Conservation (phyloP, 164 flowering plant species). For the Vitis amurensis region DNA sequence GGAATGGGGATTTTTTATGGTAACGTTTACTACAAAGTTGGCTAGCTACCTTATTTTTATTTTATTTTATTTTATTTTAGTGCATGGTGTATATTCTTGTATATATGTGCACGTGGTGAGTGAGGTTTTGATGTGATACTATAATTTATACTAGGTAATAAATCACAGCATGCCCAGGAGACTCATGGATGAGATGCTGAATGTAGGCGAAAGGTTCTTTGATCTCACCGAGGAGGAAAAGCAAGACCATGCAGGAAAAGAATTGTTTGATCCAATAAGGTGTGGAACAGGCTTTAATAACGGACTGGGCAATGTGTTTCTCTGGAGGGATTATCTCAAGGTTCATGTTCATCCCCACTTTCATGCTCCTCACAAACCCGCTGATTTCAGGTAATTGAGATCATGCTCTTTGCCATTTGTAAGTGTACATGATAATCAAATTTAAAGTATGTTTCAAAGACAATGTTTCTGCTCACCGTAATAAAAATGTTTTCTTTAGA, state of each 20-base stretch:
- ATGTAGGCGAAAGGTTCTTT: conserved; percentile 8
- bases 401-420: too few relatives aligned
- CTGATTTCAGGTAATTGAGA: conserved; percentile 15
- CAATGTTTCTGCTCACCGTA: accelerated
- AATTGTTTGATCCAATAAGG: conserved; percentile 25
- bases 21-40: conserved; percentile 1
- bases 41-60: not conserved
- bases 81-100: too few relatives aligned
- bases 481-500: too few relatives aligned
- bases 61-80: not conserved
- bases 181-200: conserved; percentile 14
- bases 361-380: conserved; percentile 20
- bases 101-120: too few relatives aligned
- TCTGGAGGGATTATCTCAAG: conserved; percentile 37
- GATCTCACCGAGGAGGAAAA: conserved; percentile 22
- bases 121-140: not conserved
- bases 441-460: too few relatives aligned
- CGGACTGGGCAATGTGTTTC: not conserved
- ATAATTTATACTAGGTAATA: conserved; percentile 9
- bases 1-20: conserved; percentile 70
- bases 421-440: too few relatives aligned
- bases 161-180: conserved; percentile 24
- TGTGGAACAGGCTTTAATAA: conserved; percentile 28
- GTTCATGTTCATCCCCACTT: conserved; percentile 27
- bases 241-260: conserved; percentile 20